A percentile compares a stretch with the other conserved stretches of the same genome.
Conservation (phyloP, 257 asterid genomes). For the Paulownia fortunei region DNA sequence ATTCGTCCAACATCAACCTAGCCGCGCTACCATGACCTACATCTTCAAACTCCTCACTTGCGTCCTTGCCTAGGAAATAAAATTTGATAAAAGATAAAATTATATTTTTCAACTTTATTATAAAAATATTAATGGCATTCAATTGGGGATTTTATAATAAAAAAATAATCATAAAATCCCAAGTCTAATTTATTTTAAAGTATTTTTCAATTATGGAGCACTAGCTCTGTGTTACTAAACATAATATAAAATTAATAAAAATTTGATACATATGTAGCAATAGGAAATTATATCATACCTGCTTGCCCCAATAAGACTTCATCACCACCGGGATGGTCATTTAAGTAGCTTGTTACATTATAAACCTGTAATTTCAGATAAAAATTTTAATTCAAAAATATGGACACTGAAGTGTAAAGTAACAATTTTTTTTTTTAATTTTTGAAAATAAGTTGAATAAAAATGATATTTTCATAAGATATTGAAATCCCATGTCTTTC, state of each 20-base stretch:
- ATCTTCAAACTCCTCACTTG: conserved; percentile 77
- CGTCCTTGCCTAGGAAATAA: conserved; percentile 58
- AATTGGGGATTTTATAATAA: too few relatives aligned
- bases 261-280: not conserved
- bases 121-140: too few relatives aligned
- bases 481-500: too few relatives aligned
- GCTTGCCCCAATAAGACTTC: conserved; percentile 62
- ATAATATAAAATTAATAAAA: not conserved
- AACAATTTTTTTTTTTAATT: too few relatives aligned
- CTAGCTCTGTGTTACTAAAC: not conserved
- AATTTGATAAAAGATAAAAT: not conserved
- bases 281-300: conserved; percentile 39
- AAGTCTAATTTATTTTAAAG: not conserved
- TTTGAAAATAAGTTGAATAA: too few relatives aligned
- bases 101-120: not conserved
- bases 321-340: conserved; percentile 85
- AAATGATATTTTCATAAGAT: too few relatives aligned
- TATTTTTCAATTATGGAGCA: too few relatives aligned
- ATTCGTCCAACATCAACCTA: conserved; percentile 79
- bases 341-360: conserved; percentile 64
- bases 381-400: not conserved
- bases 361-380: conserved; percentile 46
- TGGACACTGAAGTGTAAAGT: too few relatives aligned
- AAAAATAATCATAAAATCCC: not conserved
- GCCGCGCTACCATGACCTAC: conserved; percentile 89